Evolutionary conservation across 257 asterid genomes (phyloP).

Genomic region (Capsicum pubescens): DNA sequence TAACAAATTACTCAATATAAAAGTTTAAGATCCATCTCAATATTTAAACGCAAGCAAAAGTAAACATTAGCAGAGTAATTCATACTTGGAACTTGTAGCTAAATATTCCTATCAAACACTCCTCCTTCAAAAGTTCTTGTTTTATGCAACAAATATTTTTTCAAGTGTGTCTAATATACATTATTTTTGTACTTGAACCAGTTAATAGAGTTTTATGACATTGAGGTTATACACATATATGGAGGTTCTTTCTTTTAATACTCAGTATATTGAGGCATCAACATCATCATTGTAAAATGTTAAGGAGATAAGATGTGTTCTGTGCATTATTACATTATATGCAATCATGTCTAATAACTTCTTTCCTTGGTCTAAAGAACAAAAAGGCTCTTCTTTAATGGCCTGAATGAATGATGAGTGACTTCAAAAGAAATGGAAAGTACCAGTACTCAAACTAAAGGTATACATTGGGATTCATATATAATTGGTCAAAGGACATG

Average conservation of each 20-base stretch:
- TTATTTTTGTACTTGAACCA: not conserved
- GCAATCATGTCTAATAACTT: not conserved
- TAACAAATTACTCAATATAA: no score
- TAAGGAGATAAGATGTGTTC: not conserved
- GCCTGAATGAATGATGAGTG: constrained; percentile 2
- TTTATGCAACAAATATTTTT: no score
- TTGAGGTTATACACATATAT: not conserved
- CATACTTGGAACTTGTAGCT: not conserved
- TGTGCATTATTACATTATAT: not conserved
- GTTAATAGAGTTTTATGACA: no score
- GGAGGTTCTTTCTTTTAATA: not conserved
- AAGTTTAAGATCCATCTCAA: no score
- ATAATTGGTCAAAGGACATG: not conserved
- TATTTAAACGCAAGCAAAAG: no score
- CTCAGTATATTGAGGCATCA: not conserved
- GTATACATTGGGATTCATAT: not conserved
- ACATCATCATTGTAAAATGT: not conserved
- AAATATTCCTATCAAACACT: not conserved
- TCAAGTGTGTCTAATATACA: not conserved
- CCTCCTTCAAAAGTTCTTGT: not conserved
- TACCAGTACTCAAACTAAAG: not conserved
- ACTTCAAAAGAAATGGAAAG: not conserved
- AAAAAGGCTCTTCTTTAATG: not conserved
- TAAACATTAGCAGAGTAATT: not conserved
- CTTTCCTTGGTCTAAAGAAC: not conserved